phyloP scores from a whole-genome alignment of 495 filamentous ascomycete species.

The Penicillium mononematosum region DNA sequence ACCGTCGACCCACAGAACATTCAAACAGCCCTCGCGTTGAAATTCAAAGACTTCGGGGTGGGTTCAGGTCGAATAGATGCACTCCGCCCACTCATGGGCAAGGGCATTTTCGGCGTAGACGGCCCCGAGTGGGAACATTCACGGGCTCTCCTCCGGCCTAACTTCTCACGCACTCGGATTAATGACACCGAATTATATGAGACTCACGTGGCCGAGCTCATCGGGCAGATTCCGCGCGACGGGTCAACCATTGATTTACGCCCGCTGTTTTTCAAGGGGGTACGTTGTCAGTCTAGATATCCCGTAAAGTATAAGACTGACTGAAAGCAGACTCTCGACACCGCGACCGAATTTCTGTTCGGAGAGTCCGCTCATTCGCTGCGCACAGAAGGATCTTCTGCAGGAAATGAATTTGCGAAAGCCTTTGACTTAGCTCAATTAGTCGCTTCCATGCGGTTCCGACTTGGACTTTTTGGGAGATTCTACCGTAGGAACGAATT shows the following conservation, averaged over 20 bases:
- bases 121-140: slow-evolving; percentile 66
- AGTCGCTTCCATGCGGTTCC: slow-evolving; percentile 5
- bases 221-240: slow-evolving; percentile 47
- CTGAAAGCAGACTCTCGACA: slow-evolving; percentile 57
- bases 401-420: slow-evolving; percentile 9
- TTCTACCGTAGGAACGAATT: slow-evolving; percentile 2
- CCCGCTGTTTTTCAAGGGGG: slow-evolving; percentile 55
- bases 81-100: slow-evolving; percentile 59
- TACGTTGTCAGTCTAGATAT: not conserved
- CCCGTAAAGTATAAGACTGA: slow-evolving; percentile 4
- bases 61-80: slow-evolving; percentile 45
- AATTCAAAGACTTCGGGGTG: slow-evolving; percentile 61
- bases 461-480: slow-evolving; percentile 1
- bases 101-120: slow-evolving; percentile 70
- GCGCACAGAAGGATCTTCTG: slow-evolving; percentile 7
- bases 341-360: slow-evolving; percentile 72
- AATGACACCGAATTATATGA: slow-evolving; percentile 60
- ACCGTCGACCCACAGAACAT: slow-evolving; percentile 64
- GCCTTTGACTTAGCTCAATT: slow-evolving; percentile 12
- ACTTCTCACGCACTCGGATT: slow-evolving; percentile 61
- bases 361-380: slow-evolving; percentile 54
- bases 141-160: slow-evolving; percentile 60
- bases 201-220: slow-evolving; percentile 53
- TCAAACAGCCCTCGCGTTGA: slow-evolving; percentile 57
- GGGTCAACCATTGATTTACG: slow-evolving; percentile 60